These are phyloP conservation scores for Strigomonas culicis DNA, from an alignment of 208 protist genomes.

Conservation along the genomic window DNA sequence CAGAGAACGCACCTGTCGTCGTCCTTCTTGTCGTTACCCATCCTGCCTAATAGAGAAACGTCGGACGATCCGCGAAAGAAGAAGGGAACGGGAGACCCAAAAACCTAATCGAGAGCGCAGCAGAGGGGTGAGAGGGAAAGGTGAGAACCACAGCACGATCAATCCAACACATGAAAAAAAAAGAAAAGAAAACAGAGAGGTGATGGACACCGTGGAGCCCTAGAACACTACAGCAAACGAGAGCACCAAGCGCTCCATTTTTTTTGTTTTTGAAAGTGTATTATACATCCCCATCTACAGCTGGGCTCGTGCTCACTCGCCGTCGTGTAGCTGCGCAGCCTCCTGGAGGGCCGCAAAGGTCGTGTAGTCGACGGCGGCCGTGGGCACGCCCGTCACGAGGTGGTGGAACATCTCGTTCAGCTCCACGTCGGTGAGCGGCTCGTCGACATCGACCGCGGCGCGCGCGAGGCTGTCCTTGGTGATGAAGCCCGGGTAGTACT, in stretches of 20 bases:
- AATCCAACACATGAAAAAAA: conserved; percentile 7
- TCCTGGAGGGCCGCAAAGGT: conserved; percentile 65
- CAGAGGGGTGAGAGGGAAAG: too few relatives aligned
- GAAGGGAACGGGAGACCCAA: too few relatives aligned
- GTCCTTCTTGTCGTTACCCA: neutral
- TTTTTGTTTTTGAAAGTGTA: neutral
- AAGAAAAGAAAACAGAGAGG: conserved; percentile 7
- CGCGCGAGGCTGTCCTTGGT: conserved; percentile 71
- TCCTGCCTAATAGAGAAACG: neutral
- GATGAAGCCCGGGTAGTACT: conserved; percentile 73
- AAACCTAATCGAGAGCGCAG: too few relatives aligned
- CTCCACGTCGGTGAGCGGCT: conserved; percentile 74
- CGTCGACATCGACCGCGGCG: conserved; percentile 47
- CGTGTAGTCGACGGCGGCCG: conserved; percentile 64
- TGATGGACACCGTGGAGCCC: too few relatives aligned
- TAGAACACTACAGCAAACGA: too few relatives aligned
- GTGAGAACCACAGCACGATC: neutral
- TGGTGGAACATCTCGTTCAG: conserved; percentile 84
- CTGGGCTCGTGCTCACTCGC: neutral
- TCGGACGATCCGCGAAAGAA: too few relatives aligned
- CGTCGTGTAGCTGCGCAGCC: conserved; percentile 23
- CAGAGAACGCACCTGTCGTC: conserved; percentile 40
- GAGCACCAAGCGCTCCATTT: too few relatives aligned
- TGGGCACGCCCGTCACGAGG: conserved; percentile 68
- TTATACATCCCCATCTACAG: conserved; percentile 1